Evolutionary conservation across 2,329 filamentous ascomycete species (phyloP).

Genomic region (Colletotrichum navitas): DNA sequence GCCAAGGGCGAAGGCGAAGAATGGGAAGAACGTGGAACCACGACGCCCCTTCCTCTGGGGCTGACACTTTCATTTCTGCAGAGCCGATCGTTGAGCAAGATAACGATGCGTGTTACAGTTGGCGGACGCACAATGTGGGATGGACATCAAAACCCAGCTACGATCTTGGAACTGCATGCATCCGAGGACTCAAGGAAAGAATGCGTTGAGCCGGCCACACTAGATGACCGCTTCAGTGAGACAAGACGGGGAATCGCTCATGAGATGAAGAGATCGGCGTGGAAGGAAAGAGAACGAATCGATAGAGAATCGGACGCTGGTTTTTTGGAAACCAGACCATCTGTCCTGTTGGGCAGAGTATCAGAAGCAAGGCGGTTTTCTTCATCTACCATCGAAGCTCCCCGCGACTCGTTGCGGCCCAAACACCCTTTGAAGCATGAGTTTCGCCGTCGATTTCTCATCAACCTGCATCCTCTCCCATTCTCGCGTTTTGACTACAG

Average conservation of each 20-base stretch:
- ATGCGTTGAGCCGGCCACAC: slow-evolving; percentile 10
- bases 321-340: neutral
- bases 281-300: neutral
- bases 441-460: neutral
- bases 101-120: neutral
- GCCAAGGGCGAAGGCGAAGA: neutral
- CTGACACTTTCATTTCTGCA: neutral
- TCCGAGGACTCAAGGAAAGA: neutral
- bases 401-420: neutral
- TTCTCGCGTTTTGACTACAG: neutral
- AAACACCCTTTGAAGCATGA: neutral
- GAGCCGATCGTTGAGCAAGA: neutral
- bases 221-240: neutral
- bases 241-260: neutral
- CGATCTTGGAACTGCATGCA: neutral
- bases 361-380: neutral
- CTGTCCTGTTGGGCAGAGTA: neutral
- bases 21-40: neutral
- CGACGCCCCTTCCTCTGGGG: neutral
- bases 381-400: neutral
- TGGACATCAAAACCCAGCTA: neutral
- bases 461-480: neutral
- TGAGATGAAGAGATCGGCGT: neutral
- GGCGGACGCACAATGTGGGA: neutral
- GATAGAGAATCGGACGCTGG: neutral